Conservation (phyloP, 176 grass and related monocot species). For the Stipa capillata region DNA sequence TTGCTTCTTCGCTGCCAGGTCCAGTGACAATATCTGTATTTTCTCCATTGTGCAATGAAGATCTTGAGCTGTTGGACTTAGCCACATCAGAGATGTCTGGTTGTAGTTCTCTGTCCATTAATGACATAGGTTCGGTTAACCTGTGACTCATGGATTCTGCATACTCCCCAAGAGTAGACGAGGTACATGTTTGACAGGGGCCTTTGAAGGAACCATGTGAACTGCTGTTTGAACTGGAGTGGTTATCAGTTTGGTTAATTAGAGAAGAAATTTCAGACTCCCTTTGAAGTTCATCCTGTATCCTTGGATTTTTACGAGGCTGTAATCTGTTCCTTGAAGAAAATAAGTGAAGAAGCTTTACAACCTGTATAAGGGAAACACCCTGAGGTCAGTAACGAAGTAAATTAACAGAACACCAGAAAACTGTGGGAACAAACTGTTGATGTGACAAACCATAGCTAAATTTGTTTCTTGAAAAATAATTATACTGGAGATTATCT, state of each 20-base stretch:
- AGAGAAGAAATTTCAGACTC: constrained; percentile 29
- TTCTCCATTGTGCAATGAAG: constrained; percentile 17
- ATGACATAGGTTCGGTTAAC: neutral
- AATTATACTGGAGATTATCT: constrained; percentile 19
- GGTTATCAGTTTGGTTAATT: constrained; percentile 33
- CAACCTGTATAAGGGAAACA: constrained; percentile 37
- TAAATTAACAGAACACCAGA: constrained; percentile 7
- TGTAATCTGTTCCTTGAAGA: constrained; percentile 41
- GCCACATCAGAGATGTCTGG: constrained; percentile 20
- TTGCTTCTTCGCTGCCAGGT: constrained; percentile 19
- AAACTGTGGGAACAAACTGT: constrained; percentile 30
- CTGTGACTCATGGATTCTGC: neutral
- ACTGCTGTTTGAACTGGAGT: constrained; percentile 30
- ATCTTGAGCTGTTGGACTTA: constrained; percentile 13
- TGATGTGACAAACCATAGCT: constrained; percentile 31
- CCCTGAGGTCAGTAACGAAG: constrained; percentile 9
- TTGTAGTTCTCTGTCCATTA: neutral
- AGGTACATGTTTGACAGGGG: constrained; percentile 34
- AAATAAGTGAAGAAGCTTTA: constrained; percentile 51
- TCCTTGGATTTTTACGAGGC: neutral
- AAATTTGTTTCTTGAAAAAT: constrained; percentile 15
- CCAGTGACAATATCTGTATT: neutral
- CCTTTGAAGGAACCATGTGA: constrained; percentile 38
- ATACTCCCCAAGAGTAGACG: constrained; percentile 21
- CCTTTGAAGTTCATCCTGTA: constrained; percentile 9